Conservation (phyloP, 2,329 filamentous ascomycete species). For the Scorias spongiosa region DNA sequence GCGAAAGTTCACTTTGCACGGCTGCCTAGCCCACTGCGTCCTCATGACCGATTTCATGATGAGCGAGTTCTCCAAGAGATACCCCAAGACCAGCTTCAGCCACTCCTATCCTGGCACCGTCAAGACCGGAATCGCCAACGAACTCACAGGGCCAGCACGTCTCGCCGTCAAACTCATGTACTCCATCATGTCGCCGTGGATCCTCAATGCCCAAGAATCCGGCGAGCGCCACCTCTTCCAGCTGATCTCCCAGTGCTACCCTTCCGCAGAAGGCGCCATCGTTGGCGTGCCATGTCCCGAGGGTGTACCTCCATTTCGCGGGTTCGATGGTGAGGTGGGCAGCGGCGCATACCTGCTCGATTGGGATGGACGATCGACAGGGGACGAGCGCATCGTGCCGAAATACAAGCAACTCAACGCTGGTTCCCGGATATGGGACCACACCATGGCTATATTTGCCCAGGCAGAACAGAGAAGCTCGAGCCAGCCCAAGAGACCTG, state of each 20-base stretch:
- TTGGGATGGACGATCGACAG: conserved; percentile 21
- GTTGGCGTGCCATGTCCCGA: conserved; percentile 16
- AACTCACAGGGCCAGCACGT: conserved; percentile 18
- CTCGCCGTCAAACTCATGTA: conserved; percentile 21
- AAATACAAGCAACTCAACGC: conserved; percentile 19
- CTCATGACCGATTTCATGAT: conserved; percentile 37
- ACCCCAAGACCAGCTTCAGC: conserved; percentile 33
- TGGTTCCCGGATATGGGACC: conserved; percentile 20
- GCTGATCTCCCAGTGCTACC: conserved; percentile 21
- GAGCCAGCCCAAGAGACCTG: conserved; percentile 12
- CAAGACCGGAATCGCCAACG: conserved; percentile 28
- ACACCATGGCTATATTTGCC: conserved; percentile 21
- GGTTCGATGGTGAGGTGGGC: conserved; percentile 16
- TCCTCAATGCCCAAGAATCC: conserved; percentile 25
- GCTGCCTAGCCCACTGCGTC: conserved; percentile 27
- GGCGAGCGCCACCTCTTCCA: conserved; percentile 33
- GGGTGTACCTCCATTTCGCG: conserved; percentile 14
- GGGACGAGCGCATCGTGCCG: conserved; percentile 17
- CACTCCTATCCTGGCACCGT: conserved; percentile 36
- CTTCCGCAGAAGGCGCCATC: conserved; percentile 9
- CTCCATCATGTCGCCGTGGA: conserved; percentile 23
- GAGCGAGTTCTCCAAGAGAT: conserved; percentile 32
- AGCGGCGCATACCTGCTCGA: conserved; percentile 24
- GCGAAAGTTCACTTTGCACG: conserved; percentile 23
- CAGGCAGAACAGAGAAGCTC: conserved; percentile 14